Evolutionary conservation across 495 filamentous ascomycete genomes (phyloP), one percentile per base, ranked within the genome.

Genomic region (Lasiosphaeria ovina): DNA sequence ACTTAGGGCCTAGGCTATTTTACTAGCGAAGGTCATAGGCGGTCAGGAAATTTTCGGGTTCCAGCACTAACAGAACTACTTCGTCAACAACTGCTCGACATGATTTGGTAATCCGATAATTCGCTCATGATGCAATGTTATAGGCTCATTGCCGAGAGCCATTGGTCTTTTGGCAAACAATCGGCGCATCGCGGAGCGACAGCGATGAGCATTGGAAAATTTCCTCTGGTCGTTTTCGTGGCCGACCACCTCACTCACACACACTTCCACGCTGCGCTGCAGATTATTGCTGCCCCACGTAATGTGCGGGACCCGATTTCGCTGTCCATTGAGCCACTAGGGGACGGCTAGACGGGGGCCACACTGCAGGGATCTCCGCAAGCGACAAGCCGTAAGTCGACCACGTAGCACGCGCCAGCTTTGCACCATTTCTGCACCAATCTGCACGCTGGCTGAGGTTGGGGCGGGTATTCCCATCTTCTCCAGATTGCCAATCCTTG

Each of bases 391-490:
- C 72, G 73, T 66, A 69, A 69, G 73, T 61, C 68, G 72, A 69
- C 73, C 75, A 78, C 75, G 75, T 78, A 73, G 75, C 75, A 72
- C 63, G 67, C 64, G 69, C 66, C 63, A 62, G 53, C 52, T 9
- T 64, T 65, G 57, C 65, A 69, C 66, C 68, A 66, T 62, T 64
- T 8, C 11, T n/a, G 5, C 63, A 58, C 61, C 65, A 62, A 62
- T 68, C 32, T 62, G 44, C 51, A 58, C 24, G 38, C 54, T 51
- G 51, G 58, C 53, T 36, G 33, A 50, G 48, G 58, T 36, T 58
- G 44, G 61, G 52, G 60, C 67, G 62, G 64, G 50, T 67, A 57
- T 51, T 54, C 56, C 66, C 65, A 44, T 55, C 51, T 54, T 62
- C 45, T 51, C 50, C 57, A 60, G 44, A 47, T 47, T 47, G 44